Evolutionary conservation across 116 monocot species (phyloP).

Genomic region (Zostera marina): DNA sequence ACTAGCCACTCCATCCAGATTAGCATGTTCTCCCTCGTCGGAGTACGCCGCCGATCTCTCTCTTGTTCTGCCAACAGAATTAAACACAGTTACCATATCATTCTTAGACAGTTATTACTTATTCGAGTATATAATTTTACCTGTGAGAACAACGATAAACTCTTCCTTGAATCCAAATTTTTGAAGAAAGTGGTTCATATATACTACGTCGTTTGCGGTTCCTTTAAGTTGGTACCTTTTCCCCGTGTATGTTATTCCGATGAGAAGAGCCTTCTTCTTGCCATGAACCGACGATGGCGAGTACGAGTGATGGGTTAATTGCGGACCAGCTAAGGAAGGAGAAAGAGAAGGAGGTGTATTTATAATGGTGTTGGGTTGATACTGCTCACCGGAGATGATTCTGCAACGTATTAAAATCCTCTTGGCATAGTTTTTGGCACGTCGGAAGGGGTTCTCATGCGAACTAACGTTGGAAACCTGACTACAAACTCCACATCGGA

Average conservation of each 20-base stretch:
- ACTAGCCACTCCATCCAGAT: constrained; percentile 73
- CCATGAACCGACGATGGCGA: constrained; percentile 24
- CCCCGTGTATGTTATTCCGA: constrained; percentile 41
- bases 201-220: constrained; percentile 64
- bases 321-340: constrained; percentile 13
- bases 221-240: constrained; percentile 67
- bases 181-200: constrained; percentile 40
- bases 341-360: neutral
- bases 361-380: neutral
- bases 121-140: too few species aligned
- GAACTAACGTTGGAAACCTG: constrained; percentile 1
- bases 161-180: constrained; percentile 31
- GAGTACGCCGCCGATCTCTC: constrained; percentile 20
- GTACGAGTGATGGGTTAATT: neutral
- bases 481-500: constrained; percentile 14
- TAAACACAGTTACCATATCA: too few species aligned
- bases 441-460: neutral
- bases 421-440: constrained; percentile 12
- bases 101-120: too few species aligned
- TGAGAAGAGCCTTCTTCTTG: constrained; percentile 57
- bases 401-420: neutral
- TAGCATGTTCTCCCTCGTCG: constrained; percentile 56
- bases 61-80: constrained; percentile 20
- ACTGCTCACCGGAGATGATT: neutral
- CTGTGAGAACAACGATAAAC: constrained; percentile 5